These are phyloP conservation scores for Nakaseomyces kungkrabaensis DNA, from an alignment of 1,139 yeast species.

Conservation along the genomic window DNA sequence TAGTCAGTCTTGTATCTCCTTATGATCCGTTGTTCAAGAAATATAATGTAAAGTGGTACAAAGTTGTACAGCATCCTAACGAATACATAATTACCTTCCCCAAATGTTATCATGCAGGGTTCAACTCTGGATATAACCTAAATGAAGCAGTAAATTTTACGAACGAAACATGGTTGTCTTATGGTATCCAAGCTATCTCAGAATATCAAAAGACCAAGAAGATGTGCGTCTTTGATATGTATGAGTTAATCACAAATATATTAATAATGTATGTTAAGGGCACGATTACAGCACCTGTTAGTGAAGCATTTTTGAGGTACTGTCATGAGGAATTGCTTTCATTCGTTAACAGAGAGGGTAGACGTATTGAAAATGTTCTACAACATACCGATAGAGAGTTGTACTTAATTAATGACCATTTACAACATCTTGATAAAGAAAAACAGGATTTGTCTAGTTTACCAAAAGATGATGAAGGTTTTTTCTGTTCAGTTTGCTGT, in stretches of 20 bases:
- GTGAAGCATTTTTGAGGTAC: constrained; percentile 17
- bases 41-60: constrained; percentile 51
- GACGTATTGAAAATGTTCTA: constrained; percentile 1
- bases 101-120: constrained; percentile 72
- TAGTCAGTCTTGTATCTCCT: constrained; percentile 75
- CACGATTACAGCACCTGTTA: constrained; percentile 5
- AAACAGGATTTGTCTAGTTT: not conserved
- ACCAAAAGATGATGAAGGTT: constrained; percentile 13
- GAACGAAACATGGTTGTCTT: constrained; percentile 55
- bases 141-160: constrained; percentile 80
- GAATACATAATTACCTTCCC: constrained; percentile 71
- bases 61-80: constrained; percentile 73
- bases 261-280: constrained; percentile 11
- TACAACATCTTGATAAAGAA: not conserved
- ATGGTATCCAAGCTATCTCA: constrained; percentile 47
- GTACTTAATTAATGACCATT: not conserved
- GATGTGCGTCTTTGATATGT: constrained; percentile 33
- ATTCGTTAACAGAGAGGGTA: constrained; percentile 5
- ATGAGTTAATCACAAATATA: constrained; percentile 28
- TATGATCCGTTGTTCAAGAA: constrained; percentile 34
- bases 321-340: constrained; percentile 12
- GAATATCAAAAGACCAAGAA: constrained; percentile 40
- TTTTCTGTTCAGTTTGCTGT: constrained; percentile 29
- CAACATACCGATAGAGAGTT: not conserved
- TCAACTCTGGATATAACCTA: constrained; percentile 65